A percentile compares a stretch with the other conserved stretches of the same genome.
Conservation (phyloP, 1,284 basidiomycete species). For the Fistulinella cinereoalba region DNA sequence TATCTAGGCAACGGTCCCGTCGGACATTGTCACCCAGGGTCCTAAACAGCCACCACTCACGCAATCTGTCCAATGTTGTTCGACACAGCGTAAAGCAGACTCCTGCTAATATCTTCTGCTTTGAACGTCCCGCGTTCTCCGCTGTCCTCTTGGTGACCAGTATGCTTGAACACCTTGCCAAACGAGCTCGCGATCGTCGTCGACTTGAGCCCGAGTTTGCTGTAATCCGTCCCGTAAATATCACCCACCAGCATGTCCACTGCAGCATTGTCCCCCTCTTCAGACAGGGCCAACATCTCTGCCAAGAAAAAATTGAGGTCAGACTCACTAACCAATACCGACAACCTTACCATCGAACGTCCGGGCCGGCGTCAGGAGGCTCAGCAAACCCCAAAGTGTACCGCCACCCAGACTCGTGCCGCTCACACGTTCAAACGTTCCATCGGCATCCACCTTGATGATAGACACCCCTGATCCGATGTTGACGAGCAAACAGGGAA, state of each 20-base stretch:
- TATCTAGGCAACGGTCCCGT: conserved; percentile 54
- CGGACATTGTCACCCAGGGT: conserved; percentile 6
- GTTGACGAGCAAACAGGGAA: conserved; percentile 97
- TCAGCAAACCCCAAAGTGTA: conserved; percentile 97
- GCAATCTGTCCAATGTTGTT: conserved; percentile 99
- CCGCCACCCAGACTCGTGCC: conserved; percentile 98
- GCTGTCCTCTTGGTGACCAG: conserved; percentile 51
- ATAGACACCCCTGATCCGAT: conserved; percentile 98
- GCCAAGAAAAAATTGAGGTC: conserved; percentile 20
- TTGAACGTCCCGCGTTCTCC: conserved; percentile 60
- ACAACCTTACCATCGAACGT: conserved; percentile 84
- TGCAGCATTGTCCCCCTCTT: conserved; percentile 88
- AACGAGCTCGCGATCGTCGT: conserved; percentile 98
- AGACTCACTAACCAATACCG: conserved; percentile 4
- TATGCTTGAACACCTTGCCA: conserved; percentile 97
- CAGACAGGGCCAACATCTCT: conserved; percentile 97
- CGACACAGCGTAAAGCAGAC: conserved; percentile 92
- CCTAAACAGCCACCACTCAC: conserved; percentile 52
- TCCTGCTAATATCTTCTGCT: conserved; percentile 93
- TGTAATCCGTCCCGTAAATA: conserved; percentile 96
- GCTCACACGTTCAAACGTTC: conserved; percentile 93
- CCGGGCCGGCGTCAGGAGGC: conserved; percentile 91
- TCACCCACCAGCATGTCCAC: conserved; percentile 99
- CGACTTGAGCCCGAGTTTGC: conserved; percentile 92
- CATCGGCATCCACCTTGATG: conserved; percentile 95